Percentiles rank a stretch among this genome's conserved stretches.
Evolutionary conservation across 225 moss, liverwort and hornwort species (phyloP).

Genomic region (Bryoerythrophyllum caledonicum): DNA sequence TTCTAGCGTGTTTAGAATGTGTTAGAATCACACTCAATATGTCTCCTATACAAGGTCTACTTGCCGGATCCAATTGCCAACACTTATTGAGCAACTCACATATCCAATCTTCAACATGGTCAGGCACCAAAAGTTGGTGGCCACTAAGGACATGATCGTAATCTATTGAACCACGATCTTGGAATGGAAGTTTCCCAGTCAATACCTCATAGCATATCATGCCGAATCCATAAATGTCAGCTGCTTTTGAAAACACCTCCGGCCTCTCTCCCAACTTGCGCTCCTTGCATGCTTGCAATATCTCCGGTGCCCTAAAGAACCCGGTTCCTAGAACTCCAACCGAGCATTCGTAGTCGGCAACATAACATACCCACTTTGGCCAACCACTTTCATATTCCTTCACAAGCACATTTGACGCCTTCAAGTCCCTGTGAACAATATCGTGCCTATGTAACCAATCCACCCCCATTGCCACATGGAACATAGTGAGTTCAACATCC

Average conservation of each 20-base stretch:
- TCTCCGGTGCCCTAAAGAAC: neutral
- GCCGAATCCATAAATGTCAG: neutral
- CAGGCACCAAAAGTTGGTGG: neutral
- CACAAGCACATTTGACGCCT: neutral
- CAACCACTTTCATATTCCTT: accelerated
- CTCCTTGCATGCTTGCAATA: neutral
- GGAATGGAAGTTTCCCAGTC: neutral
- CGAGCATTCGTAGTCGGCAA: neutral
- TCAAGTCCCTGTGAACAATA: neutral
- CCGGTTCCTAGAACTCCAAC: neutral
- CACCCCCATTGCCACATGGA: neutral
- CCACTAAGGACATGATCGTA: neutral
- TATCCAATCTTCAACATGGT: neutral
- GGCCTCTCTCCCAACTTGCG: neutral
- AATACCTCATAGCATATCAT: neutral
- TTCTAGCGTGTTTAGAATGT: accelerated
- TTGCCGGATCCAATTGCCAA: neutral
- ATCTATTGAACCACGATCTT: neutral
- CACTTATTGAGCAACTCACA: neutral
- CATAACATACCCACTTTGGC: neutral
- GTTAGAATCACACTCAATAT: neutral
- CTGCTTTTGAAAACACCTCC: neutral
- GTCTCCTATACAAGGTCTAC: neutral
- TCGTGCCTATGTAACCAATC: neutral
- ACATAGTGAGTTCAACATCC: neutral